Evolutionary conservation across 768 basidiomycete genomes (phyloP).

Genomic region (Boletus tomentosulus): DNA sequence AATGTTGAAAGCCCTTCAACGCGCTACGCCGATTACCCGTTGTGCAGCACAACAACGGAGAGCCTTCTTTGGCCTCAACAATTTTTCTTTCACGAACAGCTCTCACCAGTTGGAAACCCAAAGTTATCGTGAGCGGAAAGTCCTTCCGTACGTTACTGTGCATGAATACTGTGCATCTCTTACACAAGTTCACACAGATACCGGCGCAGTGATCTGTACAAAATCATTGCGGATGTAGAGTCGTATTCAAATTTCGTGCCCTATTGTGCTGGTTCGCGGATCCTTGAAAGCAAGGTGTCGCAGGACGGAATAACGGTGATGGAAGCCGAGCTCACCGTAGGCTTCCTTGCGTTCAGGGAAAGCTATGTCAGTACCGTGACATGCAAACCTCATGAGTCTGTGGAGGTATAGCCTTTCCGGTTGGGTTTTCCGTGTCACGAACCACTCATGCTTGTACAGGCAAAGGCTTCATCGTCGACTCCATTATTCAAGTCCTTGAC

Average conservation of each 20-base stretch:
- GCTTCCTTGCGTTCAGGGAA: conserved; percentile 84
- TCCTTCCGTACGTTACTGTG: conserved; percentile 71
- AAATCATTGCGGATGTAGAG: conserved; percentile 80
- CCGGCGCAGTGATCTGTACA: conserved; percentile 71
- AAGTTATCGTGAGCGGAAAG: conserved; percentile 76
- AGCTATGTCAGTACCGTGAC: conserved; percentile 84
- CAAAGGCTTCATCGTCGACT: conserved; percentile 64
- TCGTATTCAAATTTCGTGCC: conserved; percentile 88
- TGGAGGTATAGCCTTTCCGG: conserved; percentile 46
- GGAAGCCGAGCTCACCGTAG: conserved; percentile 84
- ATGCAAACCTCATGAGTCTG: conserved; percentile 71
- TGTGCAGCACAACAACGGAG: conserved; percentile 17
- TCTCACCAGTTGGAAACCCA: conserved; percentile 40
- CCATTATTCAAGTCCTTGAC: conserved; percentile 69
- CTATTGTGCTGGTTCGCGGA: conserved; percentile 73
- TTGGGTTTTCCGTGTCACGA: not conserved
- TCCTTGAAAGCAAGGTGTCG: conserved; percentile 39
- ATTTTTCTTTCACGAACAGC: conserved; percentile 43
- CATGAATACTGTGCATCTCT: conserved; percentile 7
- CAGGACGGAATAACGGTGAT: conserved; percentile 44
- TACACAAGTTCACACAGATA: conserved; percentile 50
- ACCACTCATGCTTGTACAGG: conserved; percentile 40
- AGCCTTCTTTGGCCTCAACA: conserved; percentile 48
- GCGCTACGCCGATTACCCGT: conserved; percentile 1
- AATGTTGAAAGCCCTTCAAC: conserved; percentile 20